Evolutionary conservation across 148 eudicot species (phyloP).

Genomic region (Linanthus parryae): DNA sequence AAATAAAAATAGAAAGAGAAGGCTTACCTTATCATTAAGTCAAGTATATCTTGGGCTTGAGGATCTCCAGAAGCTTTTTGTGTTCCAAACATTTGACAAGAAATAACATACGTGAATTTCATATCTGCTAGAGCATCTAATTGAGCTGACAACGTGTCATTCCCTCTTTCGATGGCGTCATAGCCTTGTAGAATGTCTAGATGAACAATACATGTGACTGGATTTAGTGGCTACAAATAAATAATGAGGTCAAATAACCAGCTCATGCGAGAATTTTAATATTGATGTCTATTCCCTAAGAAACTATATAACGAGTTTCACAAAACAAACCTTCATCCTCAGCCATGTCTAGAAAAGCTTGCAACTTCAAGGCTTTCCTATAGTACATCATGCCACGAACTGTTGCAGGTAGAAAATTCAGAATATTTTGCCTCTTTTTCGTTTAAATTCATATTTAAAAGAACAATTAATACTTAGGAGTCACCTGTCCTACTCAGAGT

Average conservation of each 20-base stretch:
- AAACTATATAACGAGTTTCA: constrained; percentile 1
- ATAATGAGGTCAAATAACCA: background rate
- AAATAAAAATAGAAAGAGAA: too few species aligned
- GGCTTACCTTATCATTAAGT: constrained; percentile 62
- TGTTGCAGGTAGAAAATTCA: constrained; percentile 14
- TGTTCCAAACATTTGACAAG: constrained; percentile 88
- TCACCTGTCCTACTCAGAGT: constrained; percentile 87
- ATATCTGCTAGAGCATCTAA: constrained; percentile 85
- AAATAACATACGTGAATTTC: constrained; percentile 76
- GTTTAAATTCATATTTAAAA: background rate
- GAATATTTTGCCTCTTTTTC: background rate
- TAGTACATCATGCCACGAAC: constrained; percentile 99
- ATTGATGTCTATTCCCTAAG: background rate
- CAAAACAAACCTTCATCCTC: constrained; percentile 67
- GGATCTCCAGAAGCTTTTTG: constrained; percentile 77
- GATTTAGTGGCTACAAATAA: background rate
- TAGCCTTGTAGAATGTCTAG: constrained; percentile 84
- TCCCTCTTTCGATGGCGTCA: constrained; percentile 65
- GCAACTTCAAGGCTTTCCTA: constrained; percentile 78
- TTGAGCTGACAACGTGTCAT: constrained; percentile 70
- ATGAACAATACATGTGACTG: constrained; percentile 13
- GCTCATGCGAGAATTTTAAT: constrained; percentile 3
- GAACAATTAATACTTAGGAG: constrained; percentile 7
- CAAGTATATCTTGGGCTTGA: constrained; percentile 79
- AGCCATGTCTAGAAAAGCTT: constrained; percentile 98